Conservation (phyloP, 192 early-diverging fungal species). For the Coemansia sp. region DNA sequence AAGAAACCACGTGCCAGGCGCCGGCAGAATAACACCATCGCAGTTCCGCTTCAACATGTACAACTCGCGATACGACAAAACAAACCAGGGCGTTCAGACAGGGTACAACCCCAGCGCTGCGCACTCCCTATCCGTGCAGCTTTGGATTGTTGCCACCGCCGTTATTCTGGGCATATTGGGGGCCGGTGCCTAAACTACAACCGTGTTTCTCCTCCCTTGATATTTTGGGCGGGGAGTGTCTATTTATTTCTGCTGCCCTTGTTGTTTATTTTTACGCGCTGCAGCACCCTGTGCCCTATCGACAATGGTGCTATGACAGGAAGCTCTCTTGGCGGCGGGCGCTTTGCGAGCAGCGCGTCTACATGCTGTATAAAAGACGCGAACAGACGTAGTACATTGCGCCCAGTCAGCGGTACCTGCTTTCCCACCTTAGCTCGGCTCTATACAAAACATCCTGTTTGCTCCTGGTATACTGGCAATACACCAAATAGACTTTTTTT, state of each 20-base stretch:
- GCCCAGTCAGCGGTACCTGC: background rate
- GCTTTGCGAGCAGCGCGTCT: no score
- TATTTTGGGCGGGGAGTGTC: background rate
- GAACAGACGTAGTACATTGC: background rate
- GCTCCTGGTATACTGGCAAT: background rate
- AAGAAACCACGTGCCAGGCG: conserved; percentile 26
- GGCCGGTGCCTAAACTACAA: background rate
- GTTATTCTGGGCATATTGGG: conserved; percentile 17
- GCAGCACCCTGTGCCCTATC: background rate
- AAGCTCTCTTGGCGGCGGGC: background rate
- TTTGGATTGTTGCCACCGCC: conserved; percentile 14
- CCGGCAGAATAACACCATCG: conserved; percentile 31
- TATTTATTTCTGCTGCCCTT: background rate
- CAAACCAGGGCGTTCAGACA: conserved; percentile 45
- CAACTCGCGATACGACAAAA: conserved; percentile 42
- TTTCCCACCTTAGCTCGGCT: background rate
- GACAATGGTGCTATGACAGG: background rate
- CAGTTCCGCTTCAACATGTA: conserved; percentile 51
- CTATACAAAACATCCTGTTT: background rate
- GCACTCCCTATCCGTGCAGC: conserved; percentile 3
- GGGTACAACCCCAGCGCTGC: conserved; percentile 48
- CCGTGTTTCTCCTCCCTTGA: no score
- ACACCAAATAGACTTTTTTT: background rate
- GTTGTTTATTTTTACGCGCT: no score
- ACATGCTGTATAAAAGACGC: background rate